Conservation (phyloP, 2,329 filamentous ascomycete species). For the Diplodia seriata region DNA sequence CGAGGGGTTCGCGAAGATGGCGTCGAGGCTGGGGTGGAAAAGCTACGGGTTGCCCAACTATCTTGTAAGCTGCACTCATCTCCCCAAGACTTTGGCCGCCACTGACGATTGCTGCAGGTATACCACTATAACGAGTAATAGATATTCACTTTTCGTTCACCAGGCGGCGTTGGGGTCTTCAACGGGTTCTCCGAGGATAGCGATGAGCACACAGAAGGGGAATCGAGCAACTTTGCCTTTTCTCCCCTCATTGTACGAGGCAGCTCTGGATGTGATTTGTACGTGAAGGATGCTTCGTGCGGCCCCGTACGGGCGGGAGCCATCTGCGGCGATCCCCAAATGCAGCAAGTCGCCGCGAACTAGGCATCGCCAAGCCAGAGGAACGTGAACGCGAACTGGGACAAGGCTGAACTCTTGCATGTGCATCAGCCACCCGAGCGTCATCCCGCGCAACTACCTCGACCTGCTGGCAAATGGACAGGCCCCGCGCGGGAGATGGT, state of each 20-base stretch:
- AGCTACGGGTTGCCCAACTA: conserved; percentile 94
- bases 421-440: conserved; percentile 23
- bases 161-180: conserved; percentile 43
- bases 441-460: conserved; percentile 2
- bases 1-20: conserved; percentile 98
- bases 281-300: conserved; percentile 1
- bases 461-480: not conserved
- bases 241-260: too few species aligned
- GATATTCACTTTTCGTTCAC: conserved; percentile 38
- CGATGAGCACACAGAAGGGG: conserved; percentile 9
- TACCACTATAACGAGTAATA: conserved; percentile 86
- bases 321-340: conserved; percentile 12
- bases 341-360: conserved; percentile 23
- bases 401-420: conserved; percentile 18
- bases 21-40: conserved; percentile 82
- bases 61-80: conserved; percentile 67
- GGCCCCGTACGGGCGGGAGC: too few species aligned
- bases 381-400: conserved; percentile 15
- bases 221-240: not conserved
- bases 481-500: not conserved
- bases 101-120: conserved; percentile 61
- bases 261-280: not conserved
- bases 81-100: conserved; percentile 20
- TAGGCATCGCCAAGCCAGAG: conserved; percentile 16
- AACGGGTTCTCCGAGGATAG: not conserved